Evolutionary conservation across 108 stramenopile genomes (phyloP).

Genomic region (Mediolabrus comicus): DNA sequence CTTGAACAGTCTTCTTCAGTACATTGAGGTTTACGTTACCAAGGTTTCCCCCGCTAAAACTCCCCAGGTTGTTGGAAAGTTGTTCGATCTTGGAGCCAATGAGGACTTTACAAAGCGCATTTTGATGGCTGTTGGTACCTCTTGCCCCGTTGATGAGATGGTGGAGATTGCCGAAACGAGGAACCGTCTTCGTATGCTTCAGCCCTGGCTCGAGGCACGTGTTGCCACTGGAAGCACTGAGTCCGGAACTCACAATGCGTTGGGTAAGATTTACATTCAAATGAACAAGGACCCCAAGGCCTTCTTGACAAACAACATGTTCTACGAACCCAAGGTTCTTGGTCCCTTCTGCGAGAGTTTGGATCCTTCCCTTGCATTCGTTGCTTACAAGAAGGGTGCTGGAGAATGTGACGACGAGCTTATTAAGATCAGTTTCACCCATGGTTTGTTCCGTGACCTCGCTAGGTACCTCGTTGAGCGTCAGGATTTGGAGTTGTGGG

Average conservation of each 20-base stretch:
- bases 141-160: constrained; percentile 98
- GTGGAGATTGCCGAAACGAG: constrained; percentile 96
- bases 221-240: constrained; percentile 99
- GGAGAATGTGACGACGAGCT: constrained; percentile 99
- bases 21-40: constrained; percentile 99
- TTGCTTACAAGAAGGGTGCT: constrained; percentile 98
- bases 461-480: constrained; percentile 98
- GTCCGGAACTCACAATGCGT: constrained; percentile 98
- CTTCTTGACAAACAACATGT: constrained; percentile 99
- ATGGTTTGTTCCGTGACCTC: constrained; percentile 98
- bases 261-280: constrained; percentile 99
- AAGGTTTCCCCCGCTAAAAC: constrained; percentile 98
- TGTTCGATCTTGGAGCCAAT: constrained; percentile 95
- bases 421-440: constrained; percentile 93
- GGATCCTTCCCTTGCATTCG: constrained; percentile 98
- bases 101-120: constrained; percentile 99
- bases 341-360: constrained; percentile 99
- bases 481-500: constrained; percentile 98
- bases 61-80: constrained; percentile 98
- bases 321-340: constrained; percentile 98
- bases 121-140: constrained; percentile 96
- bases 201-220: constrained; percentile 99
- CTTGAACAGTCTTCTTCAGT: constrained; percentile 97
- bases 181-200: constrained; percentile 95
- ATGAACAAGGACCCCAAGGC: constrained; percentile 98